Conservation (phyloP, 2,329 filamentous ascomycete species). For the Neocatenulostroma microsporum region DNA sequence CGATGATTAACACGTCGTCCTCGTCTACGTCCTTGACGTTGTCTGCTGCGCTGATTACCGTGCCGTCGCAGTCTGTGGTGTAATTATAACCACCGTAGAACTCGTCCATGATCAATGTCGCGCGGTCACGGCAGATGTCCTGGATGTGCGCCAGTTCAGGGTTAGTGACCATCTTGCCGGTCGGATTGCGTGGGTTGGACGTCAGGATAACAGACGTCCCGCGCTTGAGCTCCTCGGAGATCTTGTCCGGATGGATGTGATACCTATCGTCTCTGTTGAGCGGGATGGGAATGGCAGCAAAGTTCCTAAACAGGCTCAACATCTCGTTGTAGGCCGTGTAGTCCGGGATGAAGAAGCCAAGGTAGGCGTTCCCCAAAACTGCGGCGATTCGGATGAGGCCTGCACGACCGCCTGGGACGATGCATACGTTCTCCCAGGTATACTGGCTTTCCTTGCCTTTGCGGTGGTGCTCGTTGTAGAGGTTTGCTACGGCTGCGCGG, state of each 20-base stretch:
- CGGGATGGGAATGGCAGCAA: constrained; percentile 78
- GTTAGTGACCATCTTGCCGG: constrained; percentile 76
- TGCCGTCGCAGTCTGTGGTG: constrained; percentile 81
- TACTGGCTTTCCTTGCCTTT: constrained; percentile 82
- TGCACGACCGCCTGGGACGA: constrained; percentile 86
- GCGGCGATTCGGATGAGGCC: constrained; percentile 92
- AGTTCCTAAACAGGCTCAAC: constrained; percentile 90
- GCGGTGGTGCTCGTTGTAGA: constrained; percentile 91
- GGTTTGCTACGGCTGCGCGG: constrained; percentile 75
- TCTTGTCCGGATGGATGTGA: constrained; percentile 88
- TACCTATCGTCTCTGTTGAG: constrained; percentile 80
- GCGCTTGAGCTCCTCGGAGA: constrained; percentile 54
- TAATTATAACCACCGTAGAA: constrained; percentile 96
- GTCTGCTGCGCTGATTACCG: constrained; percentile 78
- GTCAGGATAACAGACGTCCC: constrained; percentile 69
- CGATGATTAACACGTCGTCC: constrained; percentile 80
- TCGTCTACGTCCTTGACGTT: constrained; percentile 85
- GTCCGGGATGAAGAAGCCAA: constrained; percentile 70
- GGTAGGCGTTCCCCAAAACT: constrained; percentile 72
- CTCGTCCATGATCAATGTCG: constrained; percentile 90
- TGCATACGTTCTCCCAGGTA: constrained; percentile 95
- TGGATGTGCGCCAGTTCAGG: constrained; percentile 85
- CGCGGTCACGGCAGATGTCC: constrained; percentile 81
- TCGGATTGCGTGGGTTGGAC: constrained; percentile 92
- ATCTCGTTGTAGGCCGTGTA: constrained; percentile 98